phyloP scores from a whole-genome alignment of 306 rosid genomes.

The Trifolium dubium region DNA sequence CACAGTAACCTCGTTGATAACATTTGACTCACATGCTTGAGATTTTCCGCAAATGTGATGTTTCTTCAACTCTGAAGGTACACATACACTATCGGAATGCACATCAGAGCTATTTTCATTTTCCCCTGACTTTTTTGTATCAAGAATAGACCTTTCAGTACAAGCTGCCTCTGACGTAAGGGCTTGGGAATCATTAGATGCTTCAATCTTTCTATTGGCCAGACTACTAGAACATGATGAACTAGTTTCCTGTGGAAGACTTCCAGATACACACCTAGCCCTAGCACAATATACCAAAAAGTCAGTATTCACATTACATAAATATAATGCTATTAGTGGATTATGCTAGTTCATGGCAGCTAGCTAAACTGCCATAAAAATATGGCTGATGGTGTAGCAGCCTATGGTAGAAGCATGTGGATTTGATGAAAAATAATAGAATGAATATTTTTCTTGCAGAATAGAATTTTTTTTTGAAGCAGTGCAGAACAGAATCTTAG shows the following conservation, averaged over 20 bases:
- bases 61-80: slow-evolving; percentile 36
- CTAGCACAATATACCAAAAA: slow-evolving; percentile 30
- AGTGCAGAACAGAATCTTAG: neutral
- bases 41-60: slow-evolving; percentile 35
- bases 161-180: slow-evolving; percentile 23
- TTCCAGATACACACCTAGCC: slow-evolving; percentile 54
- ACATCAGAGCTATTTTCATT: slow-evolving; percentile 30
- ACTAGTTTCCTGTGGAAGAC: slow-evolving; percentile 34
- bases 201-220: slow-evolving; percentile 41
- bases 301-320: slow-evolving; percentile 25
- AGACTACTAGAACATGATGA: slow-evolving; percentile 33
- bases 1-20: slow-evolving; percentile 25
- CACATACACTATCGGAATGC: slow-evolving; percentile 22
- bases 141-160: slow-evolving; percentile 38
- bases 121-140: slow-evolving; percentile 39
- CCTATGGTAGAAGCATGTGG: slow-evolving; percentile 3
- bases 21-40: slow-evolving; percentile 43
- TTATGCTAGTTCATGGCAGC: neutral
- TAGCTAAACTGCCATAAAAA: slow-evolving; percentile 14
- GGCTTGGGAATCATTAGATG: slow-evolving; percentile 39
- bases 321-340: neutral
- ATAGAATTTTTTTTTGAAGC: too few species aligned
- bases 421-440: neutral
- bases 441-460: neutral
- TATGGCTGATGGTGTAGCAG: neutral